Base-by-base conservation (phyloP, 2,329 filamentous ascomycete species). In the Cladosporium oxysporum region DNA sequence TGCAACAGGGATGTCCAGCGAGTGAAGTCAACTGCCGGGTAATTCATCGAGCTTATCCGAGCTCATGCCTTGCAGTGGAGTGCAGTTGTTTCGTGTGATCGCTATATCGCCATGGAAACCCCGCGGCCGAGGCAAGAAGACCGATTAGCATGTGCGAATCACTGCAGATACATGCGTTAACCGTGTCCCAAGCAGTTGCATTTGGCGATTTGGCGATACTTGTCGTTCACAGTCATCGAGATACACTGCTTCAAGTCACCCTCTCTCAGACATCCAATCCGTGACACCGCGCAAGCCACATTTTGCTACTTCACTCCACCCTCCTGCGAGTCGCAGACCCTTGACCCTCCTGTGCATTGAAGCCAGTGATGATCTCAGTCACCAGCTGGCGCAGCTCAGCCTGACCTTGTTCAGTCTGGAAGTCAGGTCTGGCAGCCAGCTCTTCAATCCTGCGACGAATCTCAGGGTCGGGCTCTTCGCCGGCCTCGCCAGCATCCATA, bases 391-490 rank as follows among this genome's bases (percentile, higher is more conserved):
- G 86, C 73, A 99, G 79, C 75, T 93, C 88, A 26, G 85, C 85
- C 79, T 99, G 95, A 4, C 91, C 91, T 67, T 90, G 87, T 63
- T 91, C 88, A 5, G 88, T 90, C 72, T 94, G 84, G 73, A 97
- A 96, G 74, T 98, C 93, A 28, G 90, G 88, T 49, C 92, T 85
- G 41, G 89, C 85, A 2, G 95, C 93, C 67, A 99, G 80, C 78
- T 97, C 91, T 74, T 98, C 93, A 74, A 99, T 98, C 62, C 91
- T 85, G 70, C 90, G 84, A 74, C 90, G 88, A 71, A 99, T 92
- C 71, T 93, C 93, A 1, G 91, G 88, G 75, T 98, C 93, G 10
- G 90, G 86, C 61, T 83, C 83, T 47, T 83, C 83, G 1, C 82
- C 83, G 7, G 86, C 85, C 14, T 87, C 87, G 53, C 87, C 82